phyloP scores from a whole-genome alignment of 2,329 filamentous ascomycete species.

The Chaetomium sp. region DNA sequence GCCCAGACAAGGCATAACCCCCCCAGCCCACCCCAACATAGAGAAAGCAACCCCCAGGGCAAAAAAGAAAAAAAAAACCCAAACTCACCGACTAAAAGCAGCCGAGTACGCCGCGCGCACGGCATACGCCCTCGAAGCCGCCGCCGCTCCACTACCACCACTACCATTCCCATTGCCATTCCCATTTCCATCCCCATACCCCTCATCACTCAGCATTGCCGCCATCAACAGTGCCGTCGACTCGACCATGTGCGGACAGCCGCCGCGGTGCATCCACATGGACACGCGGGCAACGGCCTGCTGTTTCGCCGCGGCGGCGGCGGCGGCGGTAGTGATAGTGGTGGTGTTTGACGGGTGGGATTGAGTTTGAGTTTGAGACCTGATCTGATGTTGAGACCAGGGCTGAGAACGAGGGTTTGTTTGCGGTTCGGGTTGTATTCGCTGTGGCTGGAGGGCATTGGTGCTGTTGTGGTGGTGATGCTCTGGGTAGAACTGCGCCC shows the following conservation, averaged over 20 bases:
- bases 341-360: neutral
- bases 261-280: constrained; percentile 72
- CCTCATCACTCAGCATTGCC: constrained; percentile 64
- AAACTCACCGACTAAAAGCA: constrained; percentile 69
- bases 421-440: neutral
- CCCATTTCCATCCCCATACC: neutral
- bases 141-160: constrained; percentile 13
- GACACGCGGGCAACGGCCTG: constrained; percentile 61
- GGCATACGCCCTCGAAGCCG: constrained; percentile 49
- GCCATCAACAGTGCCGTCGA: constrained; percentile 73
- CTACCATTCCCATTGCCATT: neutral
- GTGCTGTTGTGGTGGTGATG: neutral
- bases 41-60: neutral
- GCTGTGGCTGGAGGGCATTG: neutral
- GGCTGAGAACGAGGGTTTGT: too few relatives aligned
- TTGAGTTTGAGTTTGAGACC: neutral
- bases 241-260: constrained; percentile 78
- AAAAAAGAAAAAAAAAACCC: constrained; percentile 16
- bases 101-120: constrained; percentile 71
- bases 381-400: neutral
- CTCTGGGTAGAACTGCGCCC: constrained; percentile 63
- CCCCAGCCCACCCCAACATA: neutral
- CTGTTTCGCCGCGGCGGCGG: constrained; percentile 36
- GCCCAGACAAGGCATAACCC: neutral
- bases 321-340: neutral